Conservation (phyloP, 352 stramenopile species). For the Phytophthora podocarpi region DNA sequence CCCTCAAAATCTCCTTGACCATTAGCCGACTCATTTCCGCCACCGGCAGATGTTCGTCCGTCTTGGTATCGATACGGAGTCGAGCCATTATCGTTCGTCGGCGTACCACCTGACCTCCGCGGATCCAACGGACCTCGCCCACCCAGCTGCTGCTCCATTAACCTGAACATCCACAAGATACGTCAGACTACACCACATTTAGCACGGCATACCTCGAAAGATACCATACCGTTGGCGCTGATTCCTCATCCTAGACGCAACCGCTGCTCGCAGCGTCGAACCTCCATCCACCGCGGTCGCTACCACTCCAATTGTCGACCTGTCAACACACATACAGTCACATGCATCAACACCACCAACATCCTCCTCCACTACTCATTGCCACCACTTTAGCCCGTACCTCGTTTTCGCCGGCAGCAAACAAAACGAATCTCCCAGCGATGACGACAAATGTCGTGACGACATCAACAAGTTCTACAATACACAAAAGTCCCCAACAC, state of each 20-base stretch:
- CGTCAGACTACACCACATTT: not conserved
- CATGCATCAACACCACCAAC: not conserved
- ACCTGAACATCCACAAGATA: constrained; percentile 35
- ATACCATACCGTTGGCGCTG: constrained; percentile 57
- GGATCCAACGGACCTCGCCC: constrained; percentile 42
- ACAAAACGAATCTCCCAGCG: constrained; percentile 86
- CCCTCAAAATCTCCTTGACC: constrained; percentile 39
- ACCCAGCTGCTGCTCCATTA: constrained; percentile 86
- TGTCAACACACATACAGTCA: constrained; percentile 13
- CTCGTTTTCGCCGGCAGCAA: constrained; percentile 73
- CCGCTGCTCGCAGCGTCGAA: constrained; percentile 74
- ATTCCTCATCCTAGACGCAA: constrained; percentile 85
- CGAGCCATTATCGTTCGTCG: constrained; percentile 18
- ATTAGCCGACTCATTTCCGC: not conserved
- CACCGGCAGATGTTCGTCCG: not conserved
- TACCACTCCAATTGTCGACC: constrained; percentile 55
- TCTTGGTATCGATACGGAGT: constrained; percentile 26
- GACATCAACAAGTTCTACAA: constrained; percentile 74
- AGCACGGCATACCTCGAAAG: not conserved
- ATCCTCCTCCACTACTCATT: not conserved
- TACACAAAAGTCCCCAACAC: not conserved
- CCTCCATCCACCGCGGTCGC: constrained; percentile 76
- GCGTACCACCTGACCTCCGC: constrained; percentile 19
- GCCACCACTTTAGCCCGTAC: constrained; percentile 13
- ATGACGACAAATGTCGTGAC: constrained; percentile 80